Evolutionary conservation across 768 basidiomycete genomes (phyloP).

Genomic region (Lepiota brunneoincarnata): DNA sequence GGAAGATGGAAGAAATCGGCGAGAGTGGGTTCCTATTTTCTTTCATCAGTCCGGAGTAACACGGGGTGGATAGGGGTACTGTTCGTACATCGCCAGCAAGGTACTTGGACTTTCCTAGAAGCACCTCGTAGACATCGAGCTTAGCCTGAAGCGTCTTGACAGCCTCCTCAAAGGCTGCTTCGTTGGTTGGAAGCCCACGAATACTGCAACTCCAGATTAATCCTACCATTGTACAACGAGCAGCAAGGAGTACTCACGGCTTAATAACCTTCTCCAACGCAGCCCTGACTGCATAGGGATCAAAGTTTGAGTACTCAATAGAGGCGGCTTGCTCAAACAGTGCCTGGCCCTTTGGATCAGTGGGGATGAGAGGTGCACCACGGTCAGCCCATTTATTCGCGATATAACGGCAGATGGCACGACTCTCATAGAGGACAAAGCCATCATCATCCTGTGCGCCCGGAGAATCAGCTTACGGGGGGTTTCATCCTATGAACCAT

Average conservation of each 20-base stretch:
- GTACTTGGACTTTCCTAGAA: conserved; percentile 52
- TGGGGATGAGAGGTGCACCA: conserved; percentile 51
- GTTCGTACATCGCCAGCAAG: conserved; percentile 52
- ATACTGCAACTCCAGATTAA: background rate
- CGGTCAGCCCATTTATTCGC: conserved; percentile 50
- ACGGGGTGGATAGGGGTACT: background rate
- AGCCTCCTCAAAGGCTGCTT: conserved; percentile 22
- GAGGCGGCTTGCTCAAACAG: conserved; percentile 48
- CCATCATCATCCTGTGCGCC: conserved; percentile 49
- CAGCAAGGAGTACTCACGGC: conserved; percentile 28
- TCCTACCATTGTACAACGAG: background rate
- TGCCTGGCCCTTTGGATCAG: conserved; percentile 35
- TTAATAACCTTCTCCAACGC: conserved; percentile 53
- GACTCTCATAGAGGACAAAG: conserved; percentile 59
- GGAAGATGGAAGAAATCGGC: conserved; percentile 48
- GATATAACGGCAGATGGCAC: conserved; percentile 61
- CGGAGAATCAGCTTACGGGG: conserved; percentile 14
- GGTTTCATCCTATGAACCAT: conserved; percentile 15
- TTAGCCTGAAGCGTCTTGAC: conserved; percentile 30
- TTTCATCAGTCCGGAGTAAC: background rate
- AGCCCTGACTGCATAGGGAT: conserved; percentile 34
- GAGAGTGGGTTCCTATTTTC: conserved; percentile 37
- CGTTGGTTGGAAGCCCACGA: conserved; percentile 16
- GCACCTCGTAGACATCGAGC: conserved; percentile 50
- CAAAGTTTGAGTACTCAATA: conserved; percentile 52